Evolutionary conservation across 306 rosid species (phyloP).

Genomic region (Delonix regia): DNA sequence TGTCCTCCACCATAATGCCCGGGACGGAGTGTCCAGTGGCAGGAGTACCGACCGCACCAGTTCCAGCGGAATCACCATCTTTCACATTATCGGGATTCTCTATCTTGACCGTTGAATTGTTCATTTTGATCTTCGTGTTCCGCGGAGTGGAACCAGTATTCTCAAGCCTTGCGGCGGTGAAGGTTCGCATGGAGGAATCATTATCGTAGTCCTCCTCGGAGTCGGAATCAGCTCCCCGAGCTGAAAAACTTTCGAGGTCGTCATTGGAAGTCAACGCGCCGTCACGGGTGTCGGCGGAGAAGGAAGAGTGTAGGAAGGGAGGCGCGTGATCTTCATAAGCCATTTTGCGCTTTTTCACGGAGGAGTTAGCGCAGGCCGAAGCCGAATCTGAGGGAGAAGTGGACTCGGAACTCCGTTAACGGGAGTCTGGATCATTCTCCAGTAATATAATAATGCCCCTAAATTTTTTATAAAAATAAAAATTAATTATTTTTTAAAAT

Average conservation of each 20-base stretch:
- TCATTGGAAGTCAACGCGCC: slow-evolving; percentile 88
- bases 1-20: slow-evolving; percentile 83
- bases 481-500: no score
- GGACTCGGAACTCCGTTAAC: slow-evolving; percentile 84
- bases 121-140: slow-evolving; percentile 71
- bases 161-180: slow-evolving; percentile 78
- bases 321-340: slow-evolving; percentile 82
- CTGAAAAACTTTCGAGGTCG: slow-evolving; percentile 92
- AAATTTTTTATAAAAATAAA: no score
- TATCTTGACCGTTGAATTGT: slow-evolving; percentile 59
- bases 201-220: slow-evolving; percentile 74
- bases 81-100: slow-evolving; percentile 62
- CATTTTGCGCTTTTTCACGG: slow-evolving; percentile 81
- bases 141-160: slow-evolving; percentile 55
- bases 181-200: slow-evolving; percentile 82
- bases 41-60: slow-evolving; percentile 38
- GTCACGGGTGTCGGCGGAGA: slow-evolving; percentile 88
- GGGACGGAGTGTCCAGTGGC: slow-evolving; percentile 42
- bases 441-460: no score
- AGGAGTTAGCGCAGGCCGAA: slow-evolving; percentile 90
- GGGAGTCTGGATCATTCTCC: no score
- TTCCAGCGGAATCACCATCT: slow-evolving; percentile 50
- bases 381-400: slow-evolving; percentile 89
- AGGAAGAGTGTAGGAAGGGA: slow-evolving; percentile 85
- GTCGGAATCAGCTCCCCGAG: slow-evolving; percentile 76